These are phyloP conservation scores for Ogataea pilisensis DNA, from an alignment of 805 yeast species.

Conservation along the genomic window DNA sequence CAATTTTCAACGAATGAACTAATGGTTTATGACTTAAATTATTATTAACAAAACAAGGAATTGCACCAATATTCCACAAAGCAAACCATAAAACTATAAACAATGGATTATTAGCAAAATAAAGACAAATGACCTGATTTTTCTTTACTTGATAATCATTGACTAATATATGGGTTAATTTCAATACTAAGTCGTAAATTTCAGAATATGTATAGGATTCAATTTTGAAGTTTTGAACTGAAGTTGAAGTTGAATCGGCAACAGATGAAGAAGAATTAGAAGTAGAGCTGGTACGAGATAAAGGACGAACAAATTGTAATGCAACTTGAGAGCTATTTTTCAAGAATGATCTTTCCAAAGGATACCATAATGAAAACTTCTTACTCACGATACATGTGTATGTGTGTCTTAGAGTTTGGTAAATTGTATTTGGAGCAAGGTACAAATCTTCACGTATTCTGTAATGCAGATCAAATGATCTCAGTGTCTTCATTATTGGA, in stretches of 20 bases:
- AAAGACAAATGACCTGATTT: conserved; percentile 69
- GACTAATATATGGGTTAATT: conserved; percentile 61
- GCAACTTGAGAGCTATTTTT: conserved; percentile 51
- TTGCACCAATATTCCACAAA: conserved; percentile 86
- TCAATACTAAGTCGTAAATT: conserved; percentile 59
- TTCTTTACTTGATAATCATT: conserved; percentile 59
- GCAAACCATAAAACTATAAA: conserved; percentile 80
- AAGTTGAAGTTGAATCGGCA: conserved; percentile 53
- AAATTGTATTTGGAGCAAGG: conserved; percentile 41
- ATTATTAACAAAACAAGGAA: conserved; percentile 82
- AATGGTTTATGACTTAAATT: conserved; percentile 71
- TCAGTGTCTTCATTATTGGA: background rate
- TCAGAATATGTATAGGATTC: conserved; percentile 68
- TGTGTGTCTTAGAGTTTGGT: conserved; percentile 39
- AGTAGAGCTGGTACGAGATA: conserved; percentile 29
- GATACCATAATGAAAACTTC: conserved; percentile 64
- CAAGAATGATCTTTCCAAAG: conserved; percentile 53
- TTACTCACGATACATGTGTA: conserved; percentile 32
- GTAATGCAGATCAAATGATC: conserved; percentile 37
- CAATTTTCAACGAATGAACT: conserved; percentile 72
- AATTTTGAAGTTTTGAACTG: conserved; percentile 37
- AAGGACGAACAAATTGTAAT: conserved; percentile 56
- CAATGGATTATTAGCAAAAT: conserved; percentile 78
- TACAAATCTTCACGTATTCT: conserved; percentile 49
- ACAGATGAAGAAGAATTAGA: conserved; percentile 16